Evolutionary conservation across 2,329 filamentous ascomycete species (phyloP).

Genomic region (Lachnellula cervina): DNA sequence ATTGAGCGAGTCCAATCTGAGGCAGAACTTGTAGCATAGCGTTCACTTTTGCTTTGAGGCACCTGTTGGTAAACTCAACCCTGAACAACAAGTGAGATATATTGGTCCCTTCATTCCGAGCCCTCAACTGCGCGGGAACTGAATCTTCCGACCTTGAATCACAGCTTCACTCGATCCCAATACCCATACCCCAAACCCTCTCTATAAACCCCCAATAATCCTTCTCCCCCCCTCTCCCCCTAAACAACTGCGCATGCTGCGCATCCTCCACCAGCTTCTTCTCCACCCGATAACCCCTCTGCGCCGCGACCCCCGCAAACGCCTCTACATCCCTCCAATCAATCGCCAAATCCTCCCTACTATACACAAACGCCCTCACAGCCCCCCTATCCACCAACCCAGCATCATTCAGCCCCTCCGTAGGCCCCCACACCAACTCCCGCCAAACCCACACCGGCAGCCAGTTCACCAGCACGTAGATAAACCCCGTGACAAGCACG

Average conservation of each 20-base stretch:
- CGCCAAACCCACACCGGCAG: conserved; percentile 23
- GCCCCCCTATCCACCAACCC: conserved; percentile 9
- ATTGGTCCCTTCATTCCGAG: not conserved
- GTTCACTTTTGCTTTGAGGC: no score
- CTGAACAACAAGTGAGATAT: not conserved
- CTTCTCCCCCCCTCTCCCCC: conserved; percentile 21
- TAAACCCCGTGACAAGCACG: conserved; percentile 7
- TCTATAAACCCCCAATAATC: conserved; percentile 26
- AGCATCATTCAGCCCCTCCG: conserved; percentile 16
- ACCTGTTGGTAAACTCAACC: no score
- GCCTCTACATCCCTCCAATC: conserved; percentile 22
- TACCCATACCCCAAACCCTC: conserved; percentile 17
- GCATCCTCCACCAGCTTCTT: conserved; percentile 20
- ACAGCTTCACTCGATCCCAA: not conserved
- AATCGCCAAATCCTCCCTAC: conserved; percentile 24
- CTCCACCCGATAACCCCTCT: conserved; percentile 19
- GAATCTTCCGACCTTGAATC: not conserved
- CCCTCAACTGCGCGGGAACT: not conserved
- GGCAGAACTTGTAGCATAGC: no score
- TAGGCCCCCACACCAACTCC: conserved; percentile 24
- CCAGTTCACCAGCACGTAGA: conserved; percentile 22
- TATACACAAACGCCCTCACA: conserved; percentile 26
- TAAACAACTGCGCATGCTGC: conserved; percentile 25
- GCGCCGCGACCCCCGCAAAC: conserved; percentile 15
- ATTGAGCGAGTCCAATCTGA: no score